Base-by-base conservation (phyloP, 2,329 filamentous ascomycete genomes). In the Monosporascus sp. region DNA sequence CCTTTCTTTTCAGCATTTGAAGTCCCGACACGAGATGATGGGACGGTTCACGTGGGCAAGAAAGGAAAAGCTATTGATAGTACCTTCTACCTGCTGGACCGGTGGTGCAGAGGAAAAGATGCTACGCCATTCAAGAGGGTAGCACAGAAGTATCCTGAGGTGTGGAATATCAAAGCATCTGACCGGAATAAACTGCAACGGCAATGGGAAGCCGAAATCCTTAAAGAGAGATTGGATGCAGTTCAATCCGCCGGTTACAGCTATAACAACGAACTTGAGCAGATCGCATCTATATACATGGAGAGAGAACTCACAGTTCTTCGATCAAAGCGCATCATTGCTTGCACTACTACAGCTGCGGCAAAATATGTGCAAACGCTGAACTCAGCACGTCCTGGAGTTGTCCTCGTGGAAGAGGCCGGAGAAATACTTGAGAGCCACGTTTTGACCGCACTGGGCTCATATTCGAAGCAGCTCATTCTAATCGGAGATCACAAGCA, bases 401-500 rank as follows among this genome's bases (percentile, higher is more conserved):
- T 88, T 3, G 67, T 89, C 1, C 62, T 91, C 0, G 80, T 89
- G 0, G 87, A 90, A 64, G 87, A 90, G 65, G 87, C 86, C 0
- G 87, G 85, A 1, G 86, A 90, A 57, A 87, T 90, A 3, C 71
- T 89, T 0, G 87, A 90, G 64, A 75, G 77, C 2, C 86, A 90
- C 57, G 73, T 87, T 2, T 65, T 90, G 1, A 80, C 86, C 0
- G 79, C 86, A 0, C 60, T 90, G 51, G 72, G 74, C 0, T 64
- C 76, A 0, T 67, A 74, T 0, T 80, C 80, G 0, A 78, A 86
- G 54, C 84, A 89, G 39, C 63, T 89, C 1, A 76, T 90, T 0
- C 66, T 88, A 2, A 90, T 90, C 11, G 87, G 88, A 0, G 88
- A 90, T 50, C 86, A 90, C 63, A 79, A 86, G 51, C 88, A 90